Evolutionary conservation across 2,329 filamentous ascomycete species (phyloP).

Genomic region (Cordyceps cicadae): DNA sequence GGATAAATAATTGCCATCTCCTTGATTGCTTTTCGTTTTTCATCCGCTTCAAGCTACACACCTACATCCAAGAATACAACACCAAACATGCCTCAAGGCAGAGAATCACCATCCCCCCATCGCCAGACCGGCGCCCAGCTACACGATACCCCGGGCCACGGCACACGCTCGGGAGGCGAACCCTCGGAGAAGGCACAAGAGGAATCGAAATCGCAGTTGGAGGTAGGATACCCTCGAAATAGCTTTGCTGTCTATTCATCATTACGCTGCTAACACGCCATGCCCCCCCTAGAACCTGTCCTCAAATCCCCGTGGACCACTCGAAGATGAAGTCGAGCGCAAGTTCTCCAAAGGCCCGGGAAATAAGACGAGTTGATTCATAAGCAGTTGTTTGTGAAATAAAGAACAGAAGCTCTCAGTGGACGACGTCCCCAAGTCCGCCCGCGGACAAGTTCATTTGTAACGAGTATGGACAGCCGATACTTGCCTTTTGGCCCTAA

Average conservation of each 20-base stretch:
- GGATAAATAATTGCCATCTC: not conserved
- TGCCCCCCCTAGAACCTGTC: not conserved
- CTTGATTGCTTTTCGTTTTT: not conserved
- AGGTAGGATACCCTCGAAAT: not conserved
- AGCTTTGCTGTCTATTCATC: not conserved
- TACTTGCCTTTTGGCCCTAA: no score
- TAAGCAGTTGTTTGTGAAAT: not conserved
- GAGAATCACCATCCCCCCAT: not conserved
- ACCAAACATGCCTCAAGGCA: slow-evolving; percentile 4
- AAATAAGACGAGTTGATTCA: slow-evolving; percentile 3
- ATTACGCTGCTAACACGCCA: not conserved
- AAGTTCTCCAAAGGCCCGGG: slow-evolving; percentile 4
- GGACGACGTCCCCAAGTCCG: no score
- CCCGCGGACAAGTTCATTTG: not conserved
- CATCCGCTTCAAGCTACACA: no score
- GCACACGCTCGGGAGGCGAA: not conserved
- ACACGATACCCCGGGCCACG: not conserved
- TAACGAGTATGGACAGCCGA: no score
- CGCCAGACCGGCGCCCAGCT: slow-evolving; percentile 4
- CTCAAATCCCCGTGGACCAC: not conserved
- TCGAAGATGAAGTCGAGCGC: slow-evolving; percentile 1
- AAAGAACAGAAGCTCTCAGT: no score
- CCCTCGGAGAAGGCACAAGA: not conserved
- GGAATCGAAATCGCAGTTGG: not conserved
- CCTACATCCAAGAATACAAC: not conserved